These are phyloP conservation scores for Colletotrichum sp. DNA, from an alignment of 2,329 filamentous ascomycete species.

Conservation along the genomic window DNA sequence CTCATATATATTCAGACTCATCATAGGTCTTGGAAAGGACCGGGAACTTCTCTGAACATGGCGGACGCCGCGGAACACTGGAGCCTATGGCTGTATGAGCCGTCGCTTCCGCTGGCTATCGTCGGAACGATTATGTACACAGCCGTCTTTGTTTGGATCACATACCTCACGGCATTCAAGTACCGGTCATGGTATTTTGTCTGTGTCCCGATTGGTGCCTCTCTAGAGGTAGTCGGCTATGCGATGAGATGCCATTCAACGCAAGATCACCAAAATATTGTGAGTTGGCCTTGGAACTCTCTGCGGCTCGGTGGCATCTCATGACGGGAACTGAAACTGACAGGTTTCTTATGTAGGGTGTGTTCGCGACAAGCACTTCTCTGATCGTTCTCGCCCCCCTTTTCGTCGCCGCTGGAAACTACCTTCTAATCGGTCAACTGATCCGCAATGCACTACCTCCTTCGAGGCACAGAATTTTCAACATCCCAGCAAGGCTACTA, in stretches of 20 bases:
- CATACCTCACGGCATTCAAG: slow-evolving; percentile 45
- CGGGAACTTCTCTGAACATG: background rate
- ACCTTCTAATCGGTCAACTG: slow-evolving; percentile 54
- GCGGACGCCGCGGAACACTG: background rate
- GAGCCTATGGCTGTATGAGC: slow-evolving; percentile 46
- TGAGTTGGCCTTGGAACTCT: background rate
- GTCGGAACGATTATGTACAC: slow-evolving; percentile 45
- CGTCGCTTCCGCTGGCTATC: slow-evolving; percentile 46
- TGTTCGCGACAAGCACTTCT: slow-evolving; percentile 43
- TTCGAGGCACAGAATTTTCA: slow-evolving; percentile 37
- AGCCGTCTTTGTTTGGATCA: slow-evolving; percentile 39
- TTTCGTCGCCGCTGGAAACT: slow-evolving; percentile 54
- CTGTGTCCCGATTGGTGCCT: slow-evolving; percentile 44
- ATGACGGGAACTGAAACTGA: background rate
- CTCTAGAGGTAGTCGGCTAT: slow-evolving; percentile 48
- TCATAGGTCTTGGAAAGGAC: too few relatives aligned
- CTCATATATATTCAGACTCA: background rate
- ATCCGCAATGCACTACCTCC: slow-evolving; percentile 41
- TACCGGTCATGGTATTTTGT: slow-evolving; percentile 49
- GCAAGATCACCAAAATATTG: slow-evolving; percentile 37
- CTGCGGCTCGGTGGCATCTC: background rate
- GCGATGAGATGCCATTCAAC: slow-evolving; percentile 40
- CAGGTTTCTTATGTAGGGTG: slow-evolving; percentile 22
- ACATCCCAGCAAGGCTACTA: slow-evolving; percentile 40
- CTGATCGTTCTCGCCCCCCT: slow-evolving; percentile 55